Evolutionary conservation across 306 rosid species (phyloP), one percentile per base, ranked within the genome.

Genomic region (Lithocarpus polystachyus): DNA sequence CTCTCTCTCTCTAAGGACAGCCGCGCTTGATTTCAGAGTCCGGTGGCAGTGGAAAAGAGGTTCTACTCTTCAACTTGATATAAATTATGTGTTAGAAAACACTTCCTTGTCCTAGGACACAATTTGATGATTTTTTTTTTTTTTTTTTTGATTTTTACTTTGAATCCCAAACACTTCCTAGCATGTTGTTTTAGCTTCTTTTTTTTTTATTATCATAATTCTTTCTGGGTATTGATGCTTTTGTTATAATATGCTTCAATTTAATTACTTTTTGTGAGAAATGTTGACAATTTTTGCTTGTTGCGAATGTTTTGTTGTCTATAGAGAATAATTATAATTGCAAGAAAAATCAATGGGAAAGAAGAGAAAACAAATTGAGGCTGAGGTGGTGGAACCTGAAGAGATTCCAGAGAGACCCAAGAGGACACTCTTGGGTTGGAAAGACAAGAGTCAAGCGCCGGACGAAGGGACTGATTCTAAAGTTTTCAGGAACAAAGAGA

Each of bases 381-480:
- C 82, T 0, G 80, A 80, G 72, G 82, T 62, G 20, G 76, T 54
- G 20, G 85, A 79, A 4, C 70, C 77, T 26, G 73, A 80, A 0
- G 87, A 87, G 79, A 89, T 97, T 65, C 80, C 90, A 2, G 98
- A 91, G 86, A 91, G 99, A 81, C 93, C 97, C 17, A 75, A 71
- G 22, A 83, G 99, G 69, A 92, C 98, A 4, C 94, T 95, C 59
- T 69, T 82, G 43, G 99, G 97, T 40, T 91, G 98, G 99, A 95
- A 92, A 74, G 93, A 89, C 74, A 88, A 81, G 67, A 75, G 64
- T 48, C 75, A 82, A 43, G 84, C 60, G 29, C 68, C 68, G 35
- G 82, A 54, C 0, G 81, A 81, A 77, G 61, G 69, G 26, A 45
- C 9, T 53, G 85, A 72, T 70, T 79, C 92, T 15, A 76, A 89